These are phyloP conservation scores for Nidularia pulvinata DNA, from an alignment of 768 basidiomycete species.

Conservation along the genomic window DNA sequence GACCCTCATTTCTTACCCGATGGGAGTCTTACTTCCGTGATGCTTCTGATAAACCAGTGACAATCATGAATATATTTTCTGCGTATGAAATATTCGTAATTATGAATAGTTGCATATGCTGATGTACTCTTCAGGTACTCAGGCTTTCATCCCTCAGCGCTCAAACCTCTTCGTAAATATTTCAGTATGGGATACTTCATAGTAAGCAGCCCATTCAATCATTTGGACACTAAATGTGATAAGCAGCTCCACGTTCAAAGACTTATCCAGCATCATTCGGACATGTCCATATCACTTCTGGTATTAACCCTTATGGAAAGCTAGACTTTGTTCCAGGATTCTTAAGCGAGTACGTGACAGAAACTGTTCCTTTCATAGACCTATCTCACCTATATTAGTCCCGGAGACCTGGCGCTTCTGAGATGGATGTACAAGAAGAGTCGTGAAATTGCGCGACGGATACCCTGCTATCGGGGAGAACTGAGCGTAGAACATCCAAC, in stretches of 20 bases:
- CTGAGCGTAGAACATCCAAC: constrained; percentile 19
- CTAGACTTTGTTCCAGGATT: constrained; percentile 34
- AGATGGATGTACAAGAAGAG: constrained; percentile 49
- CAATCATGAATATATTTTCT: constrained; percentile 3
- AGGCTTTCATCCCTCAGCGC: constrained; percentile 11
- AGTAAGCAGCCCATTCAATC: constrained; percentile 4
- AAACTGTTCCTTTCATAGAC: neutral
- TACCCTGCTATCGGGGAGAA: constrained; percentile 15
- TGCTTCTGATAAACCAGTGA: constrained; percentile 37
- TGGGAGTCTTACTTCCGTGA: constrained; percentile 31
- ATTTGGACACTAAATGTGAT: neutral
- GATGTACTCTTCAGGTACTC: constrained; percentile 7
- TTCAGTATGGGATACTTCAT: constrained; percentile 15
- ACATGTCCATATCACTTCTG: constrained; percentile 36
- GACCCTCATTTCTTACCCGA: constrained; percentile 26
- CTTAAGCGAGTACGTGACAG: constrained; percentile 23
- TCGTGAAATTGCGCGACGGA: constrained; percentile 55
- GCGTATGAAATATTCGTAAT: neutral
- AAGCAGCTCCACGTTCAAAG: too few species aligned
- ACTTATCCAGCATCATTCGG: too few species aligned
- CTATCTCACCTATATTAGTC: constrained; percentile 14
- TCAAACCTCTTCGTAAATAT: constrained; percentile 21
- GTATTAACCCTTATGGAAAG: constrained; percentile 26
- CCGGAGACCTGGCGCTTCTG: constrained; percentile 40
- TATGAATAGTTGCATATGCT: neutral